Base-by-base conservation (phyloP, 768 basidiomycete genomes). In the Lactarius tabidus region DNA sequence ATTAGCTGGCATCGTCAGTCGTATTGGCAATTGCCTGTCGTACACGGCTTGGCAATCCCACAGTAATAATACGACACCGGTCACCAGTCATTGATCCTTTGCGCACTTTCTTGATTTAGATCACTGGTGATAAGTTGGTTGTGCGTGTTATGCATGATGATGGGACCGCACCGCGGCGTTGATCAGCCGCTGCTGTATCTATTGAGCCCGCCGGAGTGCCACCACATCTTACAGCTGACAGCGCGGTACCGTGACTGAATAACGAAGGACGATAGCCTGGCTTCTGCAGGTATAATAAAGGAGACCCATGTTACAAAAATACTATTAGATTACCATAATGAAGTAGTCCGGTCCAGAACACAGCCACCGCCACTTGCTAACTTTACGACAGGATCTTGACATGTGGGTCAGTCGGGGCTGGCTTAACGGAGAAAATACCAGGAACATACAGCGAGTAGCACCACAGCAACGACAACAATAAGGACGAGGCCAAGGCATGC, bases 401-500 rank as follows among this genome's bases (percentile, higher is more conserved):
- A 20, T 12, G 26, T 2, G 0, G 14, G 35, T 62, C 39, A 62
- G 29, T 26, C n/a, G 18, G 33, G 29, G 4, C 12, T 15, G 18
- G 8, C 8, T 31, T 17, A 12, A n/a, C n/a, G 10, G 9, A 6
- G 5, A 35, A 31, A 53, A 54, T n/a, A 17, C 3, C n/a, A 17
- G 29, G 10, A n/a, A 23, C 94, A 79, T 72, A 99, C 96, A 70
- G 96, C 96, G 29, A 98, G 77, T 36, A 99, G 80, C 5, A 99
- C 95, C 65, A 98, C 78, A n/a, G 84, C 85, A 17, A 89, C 82
- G 2, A 99, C 97, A 62, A 98, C 75, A 33, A 89, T 85, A 57
- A 99, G 79, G 55, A 99, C 84, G 15, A 99, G 73, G 84, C 95
- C 86, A 62, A 99, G 80, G 75, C 95, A 98, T 0, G 91, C 86